phyloP scores from a whole-genome alignment of 345 rosid genomes.

The Eucalyptus sp. region DNA sequence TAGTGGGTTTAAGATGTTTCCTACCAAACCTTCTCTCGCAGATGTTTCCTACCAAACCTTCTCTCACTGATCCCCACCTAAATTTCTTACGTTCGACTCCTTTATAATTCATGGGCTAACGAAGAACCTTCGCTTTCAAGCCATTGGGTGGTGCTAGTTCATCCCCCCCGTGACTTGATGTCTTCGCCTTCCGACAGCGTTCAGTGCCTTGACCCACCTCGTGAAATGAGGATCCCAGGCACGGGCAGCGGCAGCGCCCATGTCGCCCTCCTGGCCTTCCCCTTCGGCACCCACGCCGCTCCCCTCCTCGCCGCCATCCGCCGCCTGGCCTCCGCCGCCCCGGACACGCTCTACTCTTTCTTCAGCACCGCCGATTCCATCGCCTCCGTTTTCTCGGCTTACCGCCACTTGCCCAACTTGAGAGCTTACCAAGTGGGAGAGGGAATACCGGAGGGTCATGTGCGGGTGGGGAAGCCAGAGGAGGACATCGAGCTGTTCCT shows the following conservation, averaged over 20 bases:
- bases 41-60: no score
- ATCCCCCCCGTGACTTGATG: no score
- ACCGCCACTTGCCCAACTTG: neutral
- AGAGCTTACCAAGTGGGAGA: slow-evolving; percentile 4
- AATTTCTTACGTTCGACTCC: no score
- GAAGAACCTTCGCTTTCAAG: neutral
- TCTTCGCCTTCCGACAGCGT: neutral
- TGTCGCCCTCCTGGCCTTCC: slow-evolving; percentile 29
- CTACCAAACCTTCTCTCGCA: no score
- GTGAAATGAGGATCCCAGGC: no score
- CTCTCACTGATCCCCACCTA: no score
- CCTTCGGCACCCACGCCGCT: slow-evolving; percentile 23
- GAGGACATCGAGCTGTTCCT: slow-evolving; percentile 24
- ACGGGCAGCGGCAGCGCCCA: neutral
- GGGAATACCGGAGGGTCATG: slow-evolving; percentile 14
- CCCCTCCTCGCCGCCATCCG: slow-evolving; percentile 14
- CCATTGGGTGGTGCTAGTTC: no score
- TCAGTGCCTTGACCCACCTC: no score
- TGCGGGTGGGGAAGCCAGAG: slow-evolving; percentile 6
- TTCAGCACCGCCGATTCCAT: slow-evolving; percentile 4
- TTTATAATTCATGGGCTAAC: neutral
- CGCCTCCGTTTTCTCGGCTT: neutral
- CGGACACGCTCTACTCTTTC: slow-evolving; percentile 23
- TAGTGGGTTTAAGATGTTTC: neutral
- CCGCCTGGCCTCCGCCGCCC: slow-evolving; percentile 14